Percentiles rank a stretch among this genome's conserved stretches.
Evolutionary conservation across 2,329 filamentous ascomycete species (phyloP).

Genomic region (Fusarium virguliforme): DNA sequence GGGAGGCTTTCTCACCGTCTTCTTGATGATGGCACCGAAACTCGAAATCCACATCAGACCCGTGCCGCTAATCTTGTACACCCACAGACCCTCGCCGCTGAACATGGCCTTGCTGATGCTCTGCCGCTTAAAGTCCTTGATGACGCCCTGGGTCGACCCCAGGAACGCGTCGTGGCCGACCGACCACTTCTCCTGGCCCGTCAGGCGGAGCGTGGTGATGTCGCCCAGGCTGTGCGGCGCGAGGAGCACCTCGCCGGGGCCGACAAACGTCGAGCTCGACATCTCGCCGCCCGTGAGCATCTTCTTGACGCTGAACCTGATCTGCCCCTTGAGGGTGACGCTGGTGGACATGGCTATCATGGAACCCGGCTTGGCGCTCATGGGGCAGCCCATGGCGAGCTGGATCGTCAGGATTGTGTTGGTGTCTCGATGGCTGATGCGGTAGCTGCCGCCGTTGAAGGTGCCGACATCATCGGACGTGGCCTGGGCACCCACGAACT

Average conservation of each 20-base stretch:
- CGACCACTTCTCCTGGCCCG: conserved; percentile 82
- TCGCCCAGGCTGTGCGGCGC: conserved; percentile 88
- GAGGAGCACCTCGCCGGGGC: conserved; percentile 90
- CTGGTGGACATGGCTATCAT: conserved; percentile 97
- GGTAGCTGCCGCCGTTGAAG: conserved; percentile 95
- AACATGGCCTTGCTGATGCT: conserved; percentile 92
- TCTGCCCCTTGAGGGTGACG: conserved; percentile 83
- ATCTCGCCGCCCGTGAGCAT: conserved; percentile 88
- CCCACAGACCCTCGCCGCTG: conserved; percentile 90
- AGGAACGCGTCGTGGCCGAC: conserved; percentile 91
- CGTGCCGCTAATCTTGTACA: conserved; percentile 86
- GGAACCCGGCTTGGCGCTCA: conserved; percentile 84
- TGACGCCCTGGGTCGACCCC: conserved; percentile 86
- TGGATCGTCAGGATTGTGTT: conserved; percentile 94
- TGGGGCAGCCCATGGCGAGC: conserved; percentile 88
- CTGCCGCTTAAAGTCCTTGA: conserved; percentile 91
- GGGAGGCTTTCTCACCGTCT: conserved; percentile 77
- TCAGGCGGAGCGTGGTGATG: conserved; percentile 83
- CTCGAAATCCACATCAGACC: conserved; percentile 92
- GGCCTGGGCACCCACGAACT: conserved; percentile 75
- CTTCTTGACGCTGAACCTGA: conserved; percentile 94
- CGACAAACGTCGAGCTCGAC: conserved; percentile 84
- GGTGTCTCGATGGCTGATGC: conserved; percentile 91
- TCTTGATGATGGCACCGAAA: conserved; percentile 94
- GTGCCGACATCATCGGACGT: conserved; percentile 90